Evolutionary conservation across 352 stramenopile species (phyloP).

Genomic region (Pythium sp.): DNA sequence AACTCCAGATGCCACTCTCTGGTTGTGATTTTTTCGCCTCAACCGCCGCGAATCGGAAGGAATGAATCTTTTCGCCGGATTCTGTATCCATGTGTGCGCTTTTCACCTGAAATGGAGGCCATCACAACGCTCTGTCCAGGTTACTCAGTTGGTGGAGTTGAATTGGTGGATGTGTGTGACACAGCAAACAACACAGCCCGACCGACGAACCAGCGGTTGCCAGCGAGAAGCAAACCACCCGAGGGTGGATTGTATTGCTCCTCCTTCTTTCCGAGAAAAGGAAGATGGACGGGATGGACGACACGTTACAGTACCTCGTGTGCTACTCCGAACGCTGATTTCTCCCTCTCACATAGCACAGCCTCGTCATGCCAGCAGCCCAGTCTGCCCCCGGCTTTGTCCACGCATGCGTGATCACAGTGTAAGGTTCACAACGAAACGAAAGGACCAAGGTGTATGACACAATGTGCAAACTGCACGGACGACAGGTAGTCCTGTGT

Average conservation of each 20-base stretch:
- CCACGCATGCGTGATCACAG: neutral
- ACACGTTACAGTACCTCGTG: neutral
- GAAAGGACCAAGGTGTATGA: neutral
- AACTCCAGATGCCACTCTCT: neutral
- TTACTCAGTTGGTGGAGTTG: neutral
- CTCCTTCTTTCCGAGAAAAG: neutral
- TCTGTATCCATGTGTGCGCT: conserved; percentile 4
- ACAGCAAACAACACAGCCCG: neutral
- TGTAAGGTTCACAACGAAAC: neutral
- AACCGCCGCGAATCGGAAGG: neutral
- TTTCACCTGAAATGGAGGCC: neutral
- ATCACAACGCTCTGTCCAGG: neutral
- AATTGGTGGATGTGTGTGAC: neutral
- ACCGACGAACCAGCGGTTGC: neutral
- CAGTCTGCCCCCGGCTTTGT: neutral
- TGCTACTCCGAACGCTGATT: neutral
- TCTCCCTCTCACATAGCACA: neutral
- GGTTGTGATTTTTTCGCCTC: neutral
- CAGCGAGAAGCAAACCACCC: neutral
- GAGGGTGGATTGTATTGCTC: neutral
- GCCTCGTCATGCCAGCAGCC: too few relatives aligned
- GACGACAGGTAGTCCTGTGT: neutral
- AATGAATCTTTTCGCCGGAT: neutral
- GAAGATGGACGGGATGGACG: too few relatives aligned
- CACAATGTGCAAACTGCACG: neutral